Evolutionary conservation across 202 grass and related monocot genomes (phyloP), one percentile per base, ranked within the genome.

Genomic region (Eragrostis tef): DNA sequence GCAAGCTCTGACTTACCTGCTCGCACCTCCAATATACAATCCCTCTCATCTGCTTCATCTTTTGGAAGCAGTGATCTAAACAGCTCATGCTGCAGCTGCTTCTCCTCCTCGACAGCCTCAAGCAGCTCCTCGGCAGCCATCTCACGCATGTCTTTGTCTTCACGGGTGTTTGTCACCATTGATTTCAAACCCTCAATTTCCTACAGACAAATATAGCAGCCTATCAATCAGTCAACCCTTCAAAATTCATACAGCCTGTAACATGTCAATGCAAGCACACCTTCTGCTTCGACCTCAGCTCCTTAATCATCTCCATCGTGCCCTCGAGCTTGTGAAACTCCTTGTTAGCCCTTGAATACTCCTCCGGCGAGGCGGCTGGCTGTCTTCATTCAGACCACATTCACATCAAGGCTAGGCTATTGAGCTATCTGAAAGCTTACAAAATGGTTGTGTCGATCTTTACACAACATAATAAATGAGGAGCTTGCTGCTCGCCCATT

Each of bases 1-100:
- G 16, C 31, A 65, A 45, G 10, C 3, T 77, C 20, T 54, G 29
- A 47, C 31, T 77, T 82, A 97, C 94, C 94, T 87, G 96, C 92
- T 60, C 90, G 85, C 61, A 95, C 92, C 81, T 98, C 96, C 77
- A 98, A 63, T 70, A 98, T 90, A 29, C 90, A 95, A 77, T 93
- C 92, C 61, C 87, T 91, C 72, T 88, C 92, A 75, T 98, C 92
- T 73, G 95, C 95, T 67, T 98, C 92, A 80, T 98, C 95, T 71
- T 93, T 98, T 10, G 90, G 95, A 78, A 98, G 92, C 24, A 98
- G 52, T 0, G 86, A 83, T 49, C 70, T 94, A 66, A 93, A 91
- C 17, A 98, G 27, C 51, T 16, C 73, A 79, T 91, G 71, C 12
- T 91, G 92, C 61, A 94, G 25, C 0, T 21, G 81, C 67, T 87